Evolutionary conservation across 1,284 basidiomycete genomes (phyloP).

Genomic region (Vanrija sp.): DNA sequence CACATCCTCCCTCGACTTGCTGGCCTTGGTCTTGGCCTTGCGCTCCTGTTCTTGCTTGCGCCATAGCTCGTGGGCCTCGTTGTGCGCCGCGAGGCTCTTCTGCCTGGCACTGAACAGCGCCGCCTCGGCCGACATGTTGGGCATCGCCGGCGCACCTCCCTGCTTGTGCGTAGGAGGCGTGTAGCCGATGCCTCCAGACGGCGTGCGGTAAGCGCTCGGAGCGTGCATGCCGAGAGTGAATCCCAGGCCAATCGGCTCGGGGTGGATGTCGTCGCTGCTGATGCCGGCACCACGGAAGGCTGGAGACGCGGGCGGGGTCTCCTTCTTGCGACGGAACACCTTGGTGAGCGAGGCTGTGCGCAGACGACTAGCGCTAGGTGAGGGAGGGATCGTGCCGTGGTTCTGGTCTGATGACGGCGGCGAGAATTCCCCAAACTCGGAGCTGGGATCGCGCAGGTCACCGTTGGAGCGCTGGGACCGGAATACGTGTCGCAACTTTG

Average conservation of each 20-base stretch:
- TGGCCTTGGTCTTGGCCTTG: too few species aligned
- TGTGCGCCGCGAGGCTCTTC: conserved; percentile 24
- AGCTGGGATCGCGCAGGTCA: too few species aligned
- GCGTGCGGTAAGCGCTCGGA: conserved; percentile 11
- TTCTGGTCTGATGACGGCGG: too few species aligned
- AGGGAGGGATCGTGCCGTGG: not conserved
- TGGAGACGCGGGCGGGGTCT: not conserved
- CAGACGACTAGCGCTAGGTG: not conserved
- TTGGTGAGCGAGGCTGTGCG: conserved; percentile 5
- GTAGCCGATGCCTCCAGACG: conserved; percentile 16
- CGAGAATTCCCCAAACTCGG: too few species aligned
- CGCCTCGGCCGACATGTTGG: conserved; percentile 23
- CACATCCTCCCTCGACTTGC: too few species aligned
- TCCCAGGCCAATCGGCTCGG: not conserved
- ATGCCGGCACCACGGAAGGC: not conserved
- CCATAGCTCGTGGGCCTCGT: conserved; percentile 30
- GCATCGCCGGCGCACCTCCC: not conserved
- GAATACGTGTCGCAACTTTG: too few species aligned
- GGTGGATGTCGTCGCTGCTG: not conserved
- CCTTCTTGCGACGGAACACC: conserved; percentile 6
- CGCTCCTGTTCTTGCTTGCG: conserved; percentile 15
- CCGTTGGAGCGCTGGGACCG: too few species aligned
- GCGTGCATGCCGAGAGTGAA: conserved; percentile 5
- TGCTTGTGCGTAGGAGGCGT: conserved; percentile 6
- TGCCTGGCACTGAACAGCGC: conserved; percentile 24